phyloP scores from a whole-genome alignment of 352 stramenopile genomes.

The Phytopythium vexans region DNA sequence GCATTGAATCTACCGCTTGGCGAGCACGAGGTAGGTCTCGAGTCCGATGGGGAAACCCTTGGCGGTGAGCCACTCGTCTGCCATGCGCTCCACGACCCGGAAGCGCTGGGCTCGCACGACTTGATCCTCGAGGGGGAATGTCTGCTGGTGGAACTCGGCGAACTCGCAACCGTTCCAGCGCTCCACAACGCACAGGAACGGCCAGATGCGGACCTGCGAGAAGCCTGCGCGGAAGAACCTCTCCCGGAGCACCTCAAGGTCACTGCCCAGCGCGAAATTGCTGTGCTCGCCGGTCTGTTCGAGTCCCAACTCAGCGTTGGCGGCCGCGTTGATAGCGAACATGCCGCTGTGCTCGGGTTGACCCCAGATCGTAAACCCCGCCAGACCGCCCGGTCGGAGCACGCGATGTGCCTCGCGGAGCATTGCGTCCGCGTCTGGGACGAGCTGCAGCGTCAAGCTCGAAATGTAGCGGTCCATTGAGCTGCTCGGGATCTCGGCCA shows the following conservation, averaged over 20 bases:
- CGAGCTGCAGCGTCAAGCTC: constrained; percentile 47
- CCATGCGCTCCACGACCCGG: constrained; percentile 12
- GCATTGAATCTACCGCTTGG: constrained; percentile 24
- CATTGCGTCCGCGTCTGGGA: constrained; percentile 40
- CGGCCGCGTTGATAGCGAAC: constrained; percentile 23
- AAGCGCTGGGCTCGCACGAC: constrained; percentile 19
- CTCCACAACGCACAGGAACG: constrained; percentile 40
- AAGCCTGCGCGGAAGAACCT: constrained; percentile 30
- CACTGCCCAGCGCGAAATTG: constrained; percentile 43
- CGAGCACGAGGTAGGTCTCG: constrained; percentile 52
- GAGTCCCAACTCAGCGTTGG: constrained; percentile 30
- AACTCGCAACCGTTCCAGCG: constrained; percentile 44
- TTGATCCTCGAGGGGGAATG: constrained; percentile 23
- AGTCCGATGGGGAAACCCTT: constrained; percentile 46
- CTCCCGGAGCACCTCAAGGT: constrained; percentile 28
- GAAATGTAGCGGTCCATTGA: constrained; percentile 50
- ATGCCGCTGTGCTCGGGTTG: constrained; percentile 32
- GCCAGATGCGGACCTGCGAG: constrained; percentile 33
- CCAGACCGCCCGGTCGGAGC: constrained; percentile 28
- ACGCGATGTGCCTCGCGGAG: constrained; percentile 42
- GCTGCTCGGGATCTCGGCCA: constrained; percentile 17
- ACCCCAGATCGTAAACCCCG: constrained; percentile 59
- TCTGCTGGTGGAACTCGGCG: constrained; percentile 27
- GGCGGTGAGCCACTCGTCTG: constrained; percentile 12
- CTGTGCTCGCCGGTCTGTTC: constrained; percentile 22